Conservation (phyloP, 306 rosid species). For the Ceratonia siliqua region DNA sequence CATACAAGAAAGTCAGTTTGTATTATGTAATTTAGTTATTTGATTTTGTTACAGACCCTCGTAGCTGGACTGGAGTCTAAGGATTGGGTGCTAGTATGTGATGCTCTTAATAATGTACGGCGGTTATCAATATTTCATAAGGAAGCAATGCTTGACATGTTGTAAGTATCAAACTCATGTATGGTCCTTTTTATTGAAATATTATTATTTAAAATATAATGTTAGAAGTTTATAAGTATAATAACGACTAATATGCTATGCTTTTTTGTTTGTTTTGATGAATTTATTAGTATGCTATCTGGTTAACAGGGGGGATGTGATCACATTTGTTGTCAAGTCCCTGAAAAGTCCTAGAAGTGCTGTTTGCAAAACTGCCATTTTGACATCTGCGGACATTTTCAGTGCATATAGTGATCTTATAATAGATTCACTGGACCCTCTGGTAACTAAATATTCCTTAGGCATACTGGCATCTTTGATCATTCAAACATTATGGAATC, state of each 20-base stretch:
- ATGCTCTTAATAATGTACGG: constrained; percentile 80
- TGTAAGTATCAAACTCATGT: constrained; percentile 56
- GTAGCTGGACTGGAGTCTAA: constrained; percentile 74
- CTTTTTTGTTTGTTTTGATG: background rate
- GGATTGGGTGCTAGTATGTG: constrained; percentile 84
- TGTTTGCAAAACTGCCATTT: constrained; percentile 87
- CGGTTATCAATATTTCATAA: constrained; percentile 73
- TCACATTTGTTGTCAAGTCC: constrained; percentile 68
- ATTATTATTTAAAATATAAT: background rate
- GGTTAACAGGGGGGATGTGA: constrained; percentile 74
- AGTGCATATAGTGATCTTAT: constrained; percentile 66
- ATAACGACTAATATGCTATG: background rate
- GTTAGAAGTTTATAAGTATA: background rate
- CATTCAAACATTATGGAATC: constrained; percentile 27
- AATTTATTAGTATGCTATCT: constrained; percentile 25
- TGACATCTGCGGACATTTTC: constrained; percentile 93
- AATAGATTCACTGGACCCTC: constrained; percentile 81
- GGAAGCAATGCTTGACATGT: constrained; percentile 67
- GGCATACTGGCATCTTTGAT: constrained; percentile 12
- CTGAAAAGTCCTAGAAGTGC: constrained; percentile 93
- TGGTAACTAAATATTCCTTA: constrained; percentile 52
- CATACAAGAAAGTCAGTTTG: background rate
- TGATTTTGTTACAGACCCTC: constrained; percentile 62
- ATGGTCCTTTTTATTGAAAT: constrained; percentile 16
- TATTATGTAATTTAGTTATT: constrained; percentile 21